These are phyloP conservation scores for Friedmanniomyces simplex DNA, from an alignment of 495 filamentous ascomycete genomes.

Conservation along the genomic window DNA sequence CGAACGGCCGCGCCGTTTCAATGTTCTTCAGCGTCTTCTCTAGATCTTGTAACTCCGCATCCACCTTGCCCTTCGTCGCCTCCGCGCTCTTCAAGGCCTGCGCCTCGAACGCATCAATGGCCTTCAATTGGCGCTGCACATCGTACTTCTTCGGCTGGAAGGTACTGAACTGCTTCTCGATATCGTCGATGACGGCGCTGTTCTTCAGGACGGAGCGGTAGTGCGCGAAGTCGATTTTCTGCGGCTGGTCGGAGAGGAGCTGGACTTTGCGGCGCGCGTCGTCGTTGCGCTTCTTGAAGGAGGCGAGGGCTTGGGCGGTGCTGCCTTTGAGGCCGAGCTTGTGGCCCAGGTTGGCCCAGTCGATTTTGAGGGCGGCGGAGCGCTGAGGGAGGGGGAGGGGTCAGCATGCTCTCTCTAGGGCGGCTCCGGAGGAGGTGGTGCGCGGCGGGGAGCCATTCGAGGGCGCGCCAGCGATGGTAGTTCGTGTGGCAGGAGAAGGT, in stretches of 20 bases:
- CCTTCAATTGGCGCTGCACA: constrained; percentile 81
- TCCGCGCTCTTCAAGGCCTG: constrained; percentile 94
- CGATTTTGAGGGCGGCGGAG: constrained; percentile 97
- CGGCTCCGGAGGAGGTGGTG: not conserved
- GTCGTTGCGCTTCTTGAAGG: constrained; percentile 99
- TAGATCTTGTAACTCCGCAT: constrained; percentile 82
- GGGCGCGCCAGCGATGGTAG: not conserved
- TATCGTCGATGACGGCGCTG: constrained; percentile 84
- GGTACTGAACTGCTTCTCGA: constrained; percentile 79
- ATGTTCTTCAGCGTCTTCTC: constrained; percentile 94
- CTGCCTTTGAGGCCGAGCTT: constrained; percentile 93
- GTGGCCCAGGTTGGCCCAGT: constrained; percentile 85
- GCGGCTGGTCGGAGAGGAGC: constrained; percentile 64
- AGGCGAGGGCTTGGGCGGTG: constrained; percentile 76
- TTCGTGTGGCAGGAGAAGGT: not conserved
- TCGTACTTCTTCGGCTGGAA: constrained; percentile 93
- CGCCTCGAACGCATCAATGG: constrained; percentile 93
- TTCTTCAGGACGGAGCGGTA: constrained; percentile 93
- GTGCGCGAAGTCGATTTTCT: constrained; percentile 79
- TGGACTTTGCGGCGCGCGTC: constrained; percentile 89
- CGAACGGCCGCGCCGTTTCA: constrained; percentile 88
- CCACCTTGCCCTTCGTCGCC: constrained; percentile 89
- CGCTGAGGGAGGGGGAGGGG: constrained; percentile 55
- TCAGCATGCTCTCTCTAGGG: not conserved
- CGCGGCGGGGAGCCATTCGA: not conserved